Evolutionary conservation across 164 flowering plant species (phyloP).

Genomic region (Vitis vinifera): ASM3070453v1 NC_081810.1:23038501-23039000

Average conservation of each 20-base stretch:
- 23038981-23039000: not conserved
- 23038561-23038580: too few species aligned
- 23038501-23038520: too few species aligned
- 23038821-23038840: slow-evolving; percentile 75
- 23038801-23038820: slow-evolving; percentile 93
- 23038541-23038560: not conserved
- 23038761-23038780: not conserved
- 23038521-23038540: not conserved
- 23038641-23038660: not conserved
- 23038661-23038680: too few species aligned
- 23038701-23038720: too few species aligned
- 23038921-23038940: slow-evolving; percentile 26
- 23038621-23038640: not conserved
- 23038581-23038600: not conserved
- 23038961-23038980: not conserved
- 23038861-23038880: slow-evolving; percentile 63
- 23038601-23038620: not conserved
- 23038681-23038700: too few species aligned
- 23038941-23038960: too few species aligned
- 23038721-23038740: not conserved
- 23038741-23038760: not conserved
- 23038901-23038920: slow-evolving; percentile 96
- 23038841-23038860: slow-evolving; percentile 95
- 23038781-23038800: slow-evolving; percentile 46
- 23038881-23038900: slow-evolving; percentile 82